These are phyloP conservation scores for Zygosaccharomyces bailii DNA, from an alignment of 805 yeast species.

Conservation along the genomic window DNA sequence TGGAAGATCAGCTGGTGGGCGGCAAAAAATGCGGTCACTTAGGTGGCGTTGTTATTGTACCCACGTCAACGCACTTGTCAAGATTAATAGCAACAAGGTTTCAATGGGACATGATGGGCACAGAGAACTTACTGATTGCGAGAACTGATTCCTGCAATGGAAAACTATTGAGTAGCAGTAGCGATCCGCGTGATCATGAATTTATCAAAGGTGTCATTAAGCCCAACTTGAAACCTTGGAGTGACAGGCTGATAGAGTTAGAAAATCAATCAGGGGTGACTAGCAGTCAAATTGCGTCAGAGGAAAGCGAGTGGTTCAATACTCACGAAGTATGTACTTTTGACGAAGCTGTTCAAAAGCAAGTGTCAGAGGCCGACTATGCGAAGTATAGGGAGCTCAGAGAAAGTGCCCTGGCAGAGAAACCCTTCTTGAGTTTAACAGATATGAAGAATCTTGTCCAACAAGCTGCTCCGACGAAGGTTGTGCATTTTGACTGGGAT, in stretches of 20 bases:
- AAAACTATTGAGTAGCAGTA: slow-evolving; percentile 46
- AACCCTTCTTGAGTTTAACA: slow-evolving; percentile 27
- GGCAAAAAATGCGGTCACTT: slow-evolving; percentile 65
- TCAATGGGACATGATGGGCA: slow-evolving; percentile 64
- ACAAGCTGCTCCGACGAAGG: slow-evolving; percentile 32
- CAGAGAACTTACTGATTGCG: slow-evolving; percentile 55
- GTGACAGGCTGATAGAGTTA: slow-evolving; percentile 44
- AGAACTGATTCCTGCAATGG: slow-evolving; percentile 59
- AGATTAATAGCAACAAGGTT: slow-evolving; percentile 55
- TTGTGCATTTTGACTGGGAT: slow-evolving; percentile 53
- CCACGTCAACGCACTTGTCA: slow-evolving; percentile 53
- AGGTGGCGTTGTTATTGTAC: slow-evolving; percentile 60
- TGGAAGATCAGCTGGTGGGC: slow-evolving; percentile 63
- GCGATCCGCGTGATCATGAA: slow-evolving; percentile 57
- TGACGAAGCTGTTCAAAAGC: slow-evolving; percentile 46
- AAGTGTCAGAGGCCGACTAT: slow-evolving; percentile 19
- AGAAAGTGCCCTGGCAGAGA: slow-evolving; percentile 19
- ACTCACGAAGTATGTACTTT: slow-evolving; percentile 44
- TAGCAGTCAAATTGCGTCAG: slow-evolving; percentile 34
- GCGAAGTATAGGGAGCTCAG: slow-evolving; percentile 28
- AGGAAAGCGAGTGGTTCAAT: slow-evolving; percentile 49
- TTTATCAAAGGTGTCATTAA: slow-evolving; percentile 48
- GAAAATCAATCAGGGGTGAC: slow-evolving; percentile 42
- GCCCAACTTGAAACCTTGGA: slow-evolving; percentile 39
- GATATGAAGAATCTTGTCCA: slow-evolving; percentile 24